Evolutionary conservation across 2,329 filamentous ascomycete genomes (phyloP), one percentile per base, ranked within the genome.

Genomic region (Hypoxylon sp.): DNA sequence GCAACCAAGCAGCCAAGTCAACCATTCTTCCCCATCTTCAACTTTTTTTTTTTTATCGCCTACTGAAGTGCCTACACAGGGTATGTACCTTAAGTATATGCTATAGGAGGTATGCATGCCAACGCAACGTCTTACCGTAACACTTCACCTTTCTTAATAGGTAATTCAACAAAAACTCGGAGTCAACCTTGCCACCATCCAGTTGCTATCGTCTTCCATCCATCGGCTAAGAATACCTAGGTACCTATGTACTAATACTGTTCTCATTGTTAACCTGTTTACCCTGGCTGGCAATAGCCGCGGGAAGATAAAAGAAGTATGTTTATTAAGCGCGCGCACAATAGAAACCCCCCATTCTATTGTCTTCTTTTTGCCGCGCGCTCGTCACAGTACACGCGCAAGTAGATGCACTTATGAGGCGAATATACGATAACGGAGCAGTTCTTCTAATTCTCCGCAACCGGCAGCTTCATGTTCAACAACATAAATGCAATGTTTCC

Each of bases 261-360:
- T 22, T n/a, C 35, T 37, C 29, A 11, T 39, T 14, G 6, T 24
- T 17, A 42, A 31, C 29, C 53, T 53, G 14, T 53, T 51, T 47
- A 24, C 9, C 24, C 26, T 44, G 5, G 26, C 19, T 37, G n/a
- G 35, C 31, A 11, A 59, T 55, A 55, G 44, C 50, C 50, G 51
- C 57, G 46, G 51, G 17, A 10, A 33, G 39, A 19, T 13, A 11
- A 44, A 50, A 50, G 50, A n/a, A 29, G 47, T 22, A 22, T 22
- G 19, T 9, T 17, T 9, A 42, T 57, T 66, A 66, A 66, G 63
- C 63, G 63, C 63, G 55, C 51, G 57, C 63, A 29, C 35, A 44
- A 29, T 31, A 39, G 14, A 11, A 19, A 1, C 9, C 19, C 26
- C 13, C 9, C 39, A 47, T 47, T 39, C 17, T 24, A 33, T 59